Base-by-base conservation (phyloP, 2,329 filamentous ascomycete species). In the Malbranchea cinnamomea region DNA sequence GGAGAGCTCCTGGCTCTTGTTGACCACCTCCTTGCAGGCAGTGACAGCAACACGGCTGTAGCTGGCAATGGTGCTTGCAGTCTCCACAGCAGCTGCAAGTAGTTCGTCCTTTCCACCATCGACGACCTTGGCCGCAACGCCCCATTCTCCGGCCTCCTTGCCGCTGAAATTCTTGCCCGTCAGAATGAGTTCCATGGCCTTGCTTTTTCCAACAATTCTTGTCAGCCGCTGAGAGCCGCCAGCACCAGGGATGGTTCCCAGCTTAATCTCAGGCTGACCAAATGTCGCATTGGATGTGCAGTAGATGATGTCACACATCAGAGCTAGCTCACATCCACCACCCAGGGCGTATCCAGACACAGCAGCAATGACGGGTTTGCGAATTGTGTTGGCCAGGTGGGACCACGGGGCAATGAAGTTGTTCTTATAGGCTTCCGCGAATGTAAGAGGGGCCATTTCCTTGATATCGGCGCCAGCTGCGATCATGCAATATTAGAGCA, bases 351-450 rank as follows among this genome's bases (percentile, higher is more conserved):
- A 85, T 11, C 89, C 89, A 6, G 89, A 89, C 2, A 98, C 85
- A 14, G 89, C 89, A 9, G 81, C 81, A 41, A 98, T 85, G 48
- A 95, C 74, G 31, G 89, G 89, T 55, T 91, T 95, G 62, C 92
- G 91, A 53, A 95, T 67, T 38, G 72, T 66, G 12, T 76, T 82
- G 15, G 83, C 79, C 26, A 94, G 71, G 39, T 78, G 68, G 4
- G 84, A 93, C 89, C 89, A 98, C 6, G 74, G 74, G 53, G 93
- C 84, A 56, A 98, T 95, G 57, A 98, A 98, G 50, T 91, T 82
- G 42, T 65, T 73, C 27, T 73, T 79, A 62, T 94, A 95, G 22
- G 89, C 87, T 41, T 77, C 65, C 39, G 80, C 71, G 60, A 98
- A 98, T 32, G 77, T 85, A 22, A 94, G 72, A 37, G 83, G 76